Evolutionary conservation across 225 moss, liverwort and hornwort genomes (phyloP).

Genomic region (Anthoceros angustus): DNA sequence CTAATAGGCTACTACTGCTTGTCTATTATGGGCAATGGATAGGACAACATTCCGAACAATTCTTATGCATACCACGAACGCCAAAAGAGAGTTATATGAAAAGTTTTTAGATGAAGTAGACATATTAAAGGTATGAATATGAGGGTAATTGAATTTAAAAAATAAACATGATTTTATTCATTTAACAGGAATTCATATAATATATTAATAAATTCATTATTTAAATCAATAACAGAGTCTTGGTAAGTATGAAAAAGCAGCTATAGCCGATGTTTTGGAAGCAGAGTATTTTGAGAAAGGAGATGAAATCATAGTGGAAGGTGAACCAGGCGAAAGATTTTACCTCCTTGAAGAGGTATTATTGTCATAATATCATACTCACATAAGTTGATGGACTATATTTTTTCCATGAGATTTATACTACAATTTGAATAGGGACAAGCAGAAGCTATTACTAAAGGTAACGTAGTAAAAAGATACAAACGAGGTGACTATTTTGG

Average conservation of each 20-base stretch:
- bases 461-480: slow-evolving; percentile 59
- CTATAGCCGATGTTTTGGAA: slow-evolving; percentile 84
- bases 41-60: slow-evolving; percentile 65
- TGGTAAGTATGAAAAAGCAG: slow-evolving; percentile 62
- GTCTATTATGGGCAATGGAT: slow-evolving; percentile 83
- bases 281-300: slow-evolving; percentile 53
- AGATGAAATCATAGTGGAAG: slow-evolving; percentile 56
- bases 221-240: slow-evolving; percentile 25
- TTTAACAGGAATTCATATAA: neutral
- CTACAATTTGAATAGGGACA: slow-evolving; percentile 25
- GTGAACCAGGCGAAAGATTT: slow-evolving; percentile 67
- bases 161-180: neutral
- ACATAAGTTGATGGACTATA: neutral
- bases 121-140: slow-evolving; percentile 44
- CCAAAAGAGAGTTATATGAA: slow-evolving; percentile 66
- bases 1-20: slow-evolving; percentile 70
- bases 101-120: slow-evolving; percentile 66
- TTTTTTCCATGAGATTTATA: neutral
- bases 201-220: neutral
- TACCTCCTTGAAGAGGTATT: slow-evolving; percentile 79
- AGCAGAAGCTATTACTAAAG: slow-evolving; percentile 53
- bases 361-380: neutral
- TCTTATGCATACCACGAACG: slow-evolving; percentile 66
- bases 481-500: slow-evolving; percentile 84
- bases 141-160: neutral